A percentile compares a stretch with the other conserved stretches of the same genome.
phyloP scores from a whole-genome alignment of 2,329 filamentous ascomycete genomes.

The Tolypocladium nubicola region DNA sequence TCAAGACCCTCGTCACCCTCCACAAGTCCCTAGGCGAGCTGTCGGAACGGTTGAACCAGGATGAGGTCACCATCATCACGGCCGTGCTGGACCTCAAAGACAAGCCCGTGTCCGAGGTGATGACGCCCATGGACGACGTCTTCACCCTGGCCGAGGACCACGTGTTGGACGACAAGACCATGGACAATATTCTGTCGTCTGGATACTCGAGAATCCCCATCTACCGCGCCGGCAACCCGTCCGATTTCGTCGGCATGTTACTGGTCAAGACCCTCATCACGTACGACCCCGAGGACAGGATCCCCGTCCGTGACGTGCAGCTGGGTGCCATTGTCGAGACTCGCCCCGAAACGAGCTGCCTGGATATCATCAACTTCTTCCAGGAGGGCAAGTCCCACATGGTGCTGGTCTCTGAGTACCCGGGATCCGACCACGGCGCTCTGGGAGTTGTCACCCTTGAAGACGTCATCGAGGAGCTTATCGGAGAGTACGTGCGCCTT shows the following conservation, averaged over 20 bases:
- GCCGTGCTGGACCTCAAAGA: conserved; percentile 94
- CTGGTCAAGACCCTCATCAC: conserved; percentile 98
- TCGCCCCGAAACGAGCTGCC: conserved; percentile 84
- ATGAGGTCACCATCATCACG: conserved; percentile 98
- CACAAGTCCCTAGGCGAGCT: conserved; percentile 85
- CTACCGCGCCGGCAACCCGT: conserved; percentile 69
- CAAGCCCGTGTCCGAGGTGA: conserved; percentile 88
- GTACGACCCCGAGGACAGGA: conserved; percentile 90
- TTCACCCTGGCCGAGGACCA: conserved; percentile 96
- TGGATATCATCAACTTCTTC: conserved; percentile 99
- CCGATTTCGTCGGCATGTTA: conserved; percentile 94
- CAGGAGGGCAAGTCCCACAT: conserved; percentile 99
- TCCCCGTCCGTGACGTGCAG: conserved; percentile 79
- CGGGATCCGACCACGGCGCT: conserved; percentile 83
- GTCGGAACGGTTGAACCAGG: conserved; percentile 84
- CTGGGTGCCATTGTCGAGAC: conserved; percentile 93
- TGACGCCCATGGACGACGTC: conserved; percentile 97
- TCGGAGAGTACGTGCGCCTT: conserved; percentile 61
- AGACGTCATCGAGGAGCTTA: conserved; percentile 96
- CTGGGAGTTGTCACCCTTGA: conserved; percentile 91
- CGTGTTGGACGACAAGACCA: conserved; percentile 82
- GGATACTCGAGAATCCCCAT: conserved; percentile 96
- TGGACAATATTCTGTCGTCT: conserved; percentile 85
- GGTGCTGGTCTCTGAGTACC: conserved; percentile 85
- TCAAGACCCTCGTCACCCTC: conserved; percentile 92